These are phyloP conservation scores for Blastomyces parvus DNA, from an alignment of 2,329 filamentous ascomycete species.

Conservation along the genomic window DNA sequence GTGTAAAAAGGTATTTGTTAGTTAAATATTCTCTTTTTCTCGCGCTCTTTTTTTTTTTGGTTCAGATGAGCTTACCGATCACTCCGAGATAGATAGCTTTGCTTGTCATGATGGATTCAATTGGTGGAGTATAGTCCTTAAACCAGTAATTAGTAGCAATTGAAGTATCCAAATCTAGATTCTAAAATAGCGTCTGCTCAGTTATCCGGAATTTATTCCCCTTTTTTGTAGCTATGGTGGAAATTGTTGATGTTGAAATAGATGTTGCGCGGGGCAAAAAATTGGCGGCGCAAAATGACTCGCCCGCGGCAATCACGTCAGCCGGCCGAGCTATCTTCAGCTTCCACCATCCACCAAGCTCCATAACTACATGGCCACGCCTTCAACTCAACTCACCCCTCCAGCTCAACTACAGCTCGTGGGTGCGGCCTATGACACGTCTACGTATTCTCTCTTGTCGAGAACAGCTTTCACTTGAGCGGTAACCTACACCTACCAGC, in stretches of 20 bases:
- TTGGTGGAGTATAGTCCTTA: not conserved
- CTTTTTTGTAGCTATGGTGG: not conserved
- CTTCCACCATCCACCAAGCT: not conserved
- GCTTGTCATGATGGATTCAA: constrained; percentile 22
- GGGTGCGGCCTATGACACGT: not conserved
- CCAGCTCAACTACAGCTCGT: not conserved
- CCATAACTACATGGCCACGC: not conserved
- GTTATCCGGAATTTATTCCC: not conserved
- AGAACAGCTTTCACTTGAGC: not conserved
- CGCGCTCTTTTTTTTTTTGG: not conserved
- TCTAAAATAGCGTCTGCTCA: constrained; percentile 4
- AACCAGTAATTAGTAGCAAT: not conserved
- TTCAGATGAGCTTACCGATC: constrained; percentile 25
- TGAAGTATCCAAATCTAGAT: not conserved
- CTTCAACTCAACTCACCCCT: not conserved
- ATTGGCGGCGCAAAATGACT: not conserved
- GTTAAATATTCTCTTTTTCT: not conserved
- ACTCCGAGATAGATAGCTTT: constrained; percentile 36
- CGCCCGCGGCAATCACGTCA: constrained; percentile 3
- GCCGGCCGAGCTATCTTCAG: not conserved
- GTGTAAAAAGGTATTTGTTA: constrained; percentile 14
- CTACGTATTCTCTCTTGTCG: not conserved
- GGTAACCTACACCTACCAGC: not conserved
- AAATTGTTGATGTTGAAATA: not conserved
- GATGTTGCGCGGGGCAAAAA: constrained; percentile 5